Evolutionary conservation across 2,329 filamentous ascomycete genomes (phyloP), one percentile per base, ranked within the genome.

Genomic region (Ceratocystis cacaofunesta): DNA sequence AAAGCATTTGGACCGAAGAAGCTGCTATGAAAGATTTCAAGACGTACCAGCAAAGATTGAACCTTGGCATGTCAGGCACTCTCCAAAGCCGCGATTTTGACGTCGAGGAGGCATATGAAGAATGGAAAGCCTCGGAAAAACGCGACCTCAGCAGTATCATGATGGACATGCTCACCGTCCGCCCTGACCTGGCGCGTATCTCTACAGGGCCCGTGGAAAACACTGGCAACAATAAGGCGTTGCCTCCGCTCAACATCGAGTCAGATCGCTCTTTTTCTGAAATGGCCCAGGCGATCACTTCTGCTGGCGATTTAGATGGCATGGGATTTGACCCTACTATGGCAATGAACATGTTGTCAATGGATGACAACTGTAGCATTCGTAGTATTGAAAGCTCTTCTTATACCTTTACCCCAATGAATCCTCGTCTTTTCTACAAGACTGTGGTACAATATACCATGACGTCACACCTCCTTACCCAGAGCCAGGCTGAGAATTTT

Each of bases 111-210:
- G 87, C 88, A 2, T 99, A 92, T 73, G 85, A 92, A 69, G 79
- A 84, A 55, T 99, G 94, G 94, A 95, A 91, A 74, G 92, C 89
- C 72, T 83, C 85, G n/a, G 94, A 99, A 74, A 83, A 83, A 2
- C 87, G 88, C 12, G 90, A 95, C 70, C 78, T 99, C 52, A 94
- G 91, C 5, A 89, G 94, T 70, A 91, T 97, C 85, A 94, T 99
- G 80, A 80, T 95, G 70, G 89, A 92, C 46, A 90, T 99, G 69
- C 79, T 97, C 50, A 90, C 89, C 68, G 88, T 88, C 5, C 90
- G 89, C 70, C 92, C 92, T 3, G 88, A 92, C 69, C 79, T 97
- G 63, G 87, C 90, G 62, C 95, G 91, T 72, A 87, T 82, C 69
- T 86, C 88, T 3, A 82, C 86, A 1, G 79, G 79, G 17, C 77